Percentiles rank a stretch among this genome's conserved stretches.
phyloP scores from a whole-genome alignment of 1,284 basidiomycete species.

The Tilletia walkeri region DNA sequence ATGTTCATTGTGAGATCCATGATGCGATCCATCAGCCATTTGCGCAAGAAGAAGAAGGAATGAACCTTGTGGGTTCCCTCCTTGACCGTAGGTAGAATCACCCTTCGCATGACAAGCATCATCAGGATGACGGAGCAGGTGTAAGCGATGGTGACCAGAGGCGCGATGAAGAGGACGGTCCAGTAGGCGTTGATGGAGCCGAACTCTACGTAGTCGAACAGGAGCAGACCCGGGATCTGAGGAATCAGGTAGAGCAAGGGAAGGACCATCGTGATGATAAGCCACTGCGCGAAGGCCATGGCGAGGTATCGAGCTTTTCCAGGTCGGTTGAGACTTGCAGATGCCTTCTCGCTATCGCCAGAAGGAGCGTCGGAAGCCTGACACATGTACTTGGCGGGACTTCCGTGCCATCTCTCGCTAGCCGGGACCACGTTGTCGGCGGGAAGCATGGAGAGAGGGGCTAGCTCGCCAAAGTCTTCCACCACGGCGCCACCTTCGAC shows the following conservation, averaged over 20 bases:
- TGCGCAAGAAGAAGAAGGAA: constrained; percentile 20
- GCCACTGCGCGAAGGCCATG: neutral
- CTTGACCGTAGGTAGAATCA: neutral
- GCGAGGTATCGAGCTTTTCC: neutral
- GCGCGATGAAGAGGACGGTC: constrained; percentile 7
- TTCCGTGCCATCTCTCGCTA: constrained; percentile 21
- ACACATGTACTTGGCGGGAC: constrained; percentile 17
- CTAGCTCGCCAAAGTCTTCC: constrained; percentile 17
- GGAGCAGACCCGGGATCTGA: constrained; percentile 20
- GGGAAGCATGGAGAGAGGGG: constrained; percentile 19
- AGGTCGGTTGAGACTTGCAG: too few species aligned
- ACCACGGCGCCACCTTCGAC: constrained; percentile 20
- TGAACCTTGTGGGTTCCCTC: constrained; percentile 10
- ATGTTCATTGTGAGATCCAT: constrained; percentile 20
- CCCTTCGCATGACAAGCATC: constrained; percentile 9
- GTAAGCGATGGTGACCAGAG: constrained; percentile 19
- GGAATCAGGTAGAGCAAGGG: constrained; percentile 20
- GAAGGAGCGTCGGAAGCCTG: too few species aligned
- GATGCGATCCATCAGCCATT: constrained; percentile 22
- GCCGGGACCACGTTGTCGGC: constrained; percentile 13
- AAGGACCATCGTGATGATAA: constrained; percentile 11
- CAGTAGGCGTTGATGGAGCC: constrained; percentile 16
- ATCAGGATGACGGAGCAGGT: constrained; percentile 15
- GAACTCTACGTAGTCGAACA: constrained; percentile 19
- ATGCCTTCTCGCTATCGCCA: neutral